Base-by-base conservation (phyloP, 768 basidiomycete genomes). In the Omphalotus guepiniiformis region DNA sequence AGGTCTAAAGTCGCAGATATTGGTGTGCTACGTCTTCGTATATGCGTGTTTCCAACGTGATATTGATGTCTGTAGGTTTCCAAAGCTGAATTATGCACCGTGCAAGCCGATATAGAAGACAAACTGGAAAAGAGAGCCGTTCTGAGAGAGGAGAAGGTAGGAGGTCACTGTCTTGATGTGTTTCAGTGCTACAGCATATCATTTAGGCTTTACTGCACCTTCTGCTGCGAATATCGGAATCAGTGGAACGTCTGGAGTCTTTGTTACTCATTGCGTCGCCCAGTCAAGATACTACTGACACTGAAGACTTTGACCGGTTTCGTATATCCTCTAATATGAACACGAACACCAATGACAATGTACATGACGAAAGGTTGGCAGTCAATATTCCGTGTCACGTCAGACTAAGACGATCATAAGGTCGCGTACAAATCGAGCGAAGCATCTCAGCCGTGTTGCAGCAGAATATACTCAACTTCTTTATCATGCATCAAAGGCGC, bases 201-300 rank as follows among this genome's bases (percentile, higher is more conserved):
- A 19, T 38, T 35, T 55, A 93, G 92, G 82, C 88, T 0, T 68
- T 94, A 39, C 75, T 98, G 16, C 86, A 94, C 54, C 74, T 94
- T 11, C 75, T 98, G 3, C 77, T 97, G 52, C 92, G 92, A 65
- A 83, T 98, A 38, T 93, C 94, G 22, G 96, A 98, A 56, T 91
- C 90, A 13, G 78, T 95, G 15, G 78, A 82, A 11, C 83, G 96
- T 42, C 78, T 97, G 4, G 96, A 99, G 63, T 84, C 82, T 4
- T 74, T 99, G 19, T 74, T 98, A 15, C 69, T 84, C 13, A 90
- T 92, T 48, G 51, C 83, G 29, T 70, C 78, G 13, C 75, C 79
- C 12, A 65, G 68, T 25, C 66, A 78, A 38, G 76, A 65, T 30
- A 68, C 65, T 27, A 63, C 58, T 30, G 56, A 63, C 25, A 61